phyloP scores from a whole-genome alignment of 2,329 filamentous ascomycete genomes.

The Alternaria rosae region DNA sequence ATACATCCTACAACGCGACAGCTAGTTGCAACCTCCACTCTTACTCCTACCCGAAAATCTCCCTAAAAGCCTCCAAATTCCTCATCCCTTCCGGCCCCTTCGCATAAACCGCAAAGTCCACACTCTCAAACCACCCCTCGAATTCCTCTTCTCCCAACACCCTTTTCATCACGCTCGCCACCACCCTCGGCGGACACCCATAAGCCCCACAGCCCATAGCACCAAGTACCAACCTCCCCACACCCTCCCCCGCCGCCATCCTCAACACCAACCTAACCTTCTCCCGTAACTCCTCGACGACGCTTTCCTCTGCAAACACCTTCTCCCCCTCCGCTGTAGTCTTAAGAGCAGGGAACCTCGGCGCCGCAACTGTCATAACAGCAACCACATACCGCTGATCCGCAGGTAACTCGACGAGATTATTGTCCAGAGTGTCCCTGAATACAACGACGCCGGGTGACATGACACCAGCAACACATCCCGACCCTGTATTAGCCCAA shows the following conservation, averaged over 20 bases:
- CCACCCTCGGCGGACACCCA: constrained; percentile 24
- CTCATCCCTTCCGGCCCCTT: constrained; percentile 16
- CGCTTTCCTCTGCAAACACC: constrained; percentile 14
- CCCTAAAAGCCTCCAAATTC: constrained; percentile 15
- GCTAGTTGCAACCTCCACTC: neutral
- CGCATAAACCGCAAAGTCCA: constrained; percentile 29
- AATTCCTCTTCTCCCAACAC: constrained; percentile 26
- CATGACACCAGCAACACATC: constrained; percentile 28
- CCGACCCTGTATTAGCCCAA: constrained; percentile 28
- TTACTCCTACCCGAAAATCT: neutral
- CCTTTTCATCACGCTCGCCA: constrained; percentile 27
- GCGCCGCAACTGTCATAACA: constrained; percentile 33
- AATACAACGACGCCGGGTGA: constrained; percentile 32
- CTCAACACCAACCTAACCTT: constrained; percentile 29
- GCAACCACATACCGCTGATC: constrained; percentile 17
- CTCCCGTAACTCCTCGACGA: constrained; percentile 22
- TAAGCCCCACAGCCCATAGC: constrained; percentile 37
- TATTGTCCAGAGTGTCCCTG: constrained; percentile 26
- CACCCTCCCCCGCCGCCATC: constrained; percentile 22
- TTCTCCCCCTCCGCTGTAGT: neutral
- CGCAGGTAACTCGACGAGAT: constrained; percentile 20
- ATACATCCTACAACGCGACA: neutral
- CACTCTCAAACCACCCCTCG: constrained; percentile 27
- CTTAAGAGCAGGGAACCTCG: constrained; percentile 18
- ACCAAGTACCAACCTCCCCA: constrained; percentile 30